Base-by-base conservation (phyloP, 1,139 yeast species). In the Trichomonascaceae sp. region DNA sequence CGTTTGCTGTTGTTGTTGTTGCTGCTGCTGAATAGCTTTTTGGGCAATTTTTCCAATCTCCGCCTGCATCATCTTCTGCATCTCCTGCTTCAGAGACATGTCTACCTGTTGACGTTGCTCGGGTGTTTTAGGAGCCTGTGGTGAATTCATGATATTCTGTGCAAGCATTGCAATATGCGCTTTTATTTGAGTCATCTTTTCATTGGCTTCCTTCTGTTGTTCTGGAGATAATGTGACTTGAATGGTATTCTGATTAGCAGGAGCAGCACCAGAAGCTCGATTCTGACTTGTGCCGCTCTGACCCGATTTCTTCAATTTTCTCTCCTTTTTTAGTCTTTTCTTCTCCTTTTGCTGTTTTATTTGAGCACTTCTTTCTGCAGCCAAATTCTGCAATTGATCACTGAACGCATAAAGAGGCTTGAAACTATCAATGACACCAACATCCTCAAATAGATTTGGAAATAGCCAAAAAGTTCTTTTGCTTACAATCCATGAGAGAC, bases 371-470 rank as follows among this genome's bases (percentile, higher is more conserved):
- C 51, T 36, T 24, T 49, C 43, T 9, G 43, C 45, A 13, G 30
- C 30, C 41, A 61, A 43, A 72, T 72, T 50, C 68, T 61, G 50
- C 64, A 64, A 52, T 63, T 60, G 30, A 61, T 53, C 87, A 63
- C 89, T 90, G 91, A 96, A 93, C 6, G 83, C 95, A 68, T 87
- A 93, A 7, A 85, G 63, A 1, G 99, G 99, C 61, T 79, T 79
- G 75, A 95, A 93, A 75, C 96, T 86, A 58, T 91, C 98, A 60
- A 93, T 69, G 60, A 95, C 87, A 24, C 98, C 96, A 63, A 95
- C 91, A 67, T 93, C 99, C 58, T 85, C 99, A 72, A 91, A 93
- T 67, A 93, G 76, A 69, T 93, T 93, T 56, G 99, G 99, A 78
- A 88, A 93, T 51, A 93, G 71, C 99, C 99, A 93, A 67, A 95